Percentiles rank a stretch among this genome's conserved stretches.
phyloP scores from a whole-genome alignment of 2,329 filamentous ascomycete genomes.

The Ascochyta viciae-villosae region DNA sequence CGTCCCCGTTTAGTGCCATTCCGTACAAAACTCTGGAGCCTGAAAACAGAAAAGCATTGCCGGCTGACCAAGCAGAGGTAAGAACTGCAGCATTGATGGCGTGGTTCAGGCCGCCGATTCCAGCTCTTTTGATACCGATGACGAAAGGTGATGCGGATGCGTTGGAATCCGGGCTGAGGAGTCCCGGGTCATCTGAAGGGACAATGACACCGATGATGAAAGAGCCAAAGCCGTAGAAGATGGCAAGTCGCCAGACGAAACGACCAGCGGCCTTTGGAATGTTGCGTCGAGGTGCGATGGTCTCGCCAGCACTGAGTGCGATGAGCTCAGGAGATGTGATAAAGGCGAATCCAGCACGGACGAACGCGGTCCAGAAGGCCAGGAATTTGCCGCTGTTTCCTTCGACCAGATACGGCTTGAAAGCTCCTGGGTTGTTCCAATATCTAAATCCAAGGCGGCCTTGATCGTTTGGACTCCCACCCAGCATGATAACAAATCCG shows the following conservation, averaged over 20 bases:
- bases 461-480: constrained; percentile 45
- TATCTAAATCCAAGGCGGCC: constrained; percentile 65
- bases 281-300: constrained; percentile 45
- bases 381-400: constrained; percentile 68
- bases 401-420: constrained; percentile 55
- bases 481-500: constrained; percentile 47
- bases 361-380: constrained; percentile 62
- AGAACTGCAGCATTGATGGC: constrained; percentile 80
- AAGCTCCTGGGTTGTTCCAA: constrained; percentile 71
- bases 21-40: constrained; percentile 60
- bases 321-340: constrained; percentile 50
- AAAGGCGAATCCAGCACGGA: constrained; percentile 58
- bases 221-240: constrained; percentile 62
- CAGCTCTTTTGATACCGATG: constrained; percentile 72
- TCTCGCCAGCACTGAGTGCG: constrained; percentile 44
- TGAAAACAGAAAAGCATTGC: constrained; percentile 70
- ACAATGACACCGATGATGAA: constrained; percentile 68
- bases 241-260: constrained; percentile 61
- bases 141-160: constrained; percentile 57
- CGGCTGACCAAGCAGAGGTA: constrained; percentile 74
- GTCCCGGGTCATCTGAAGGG: constrained; percentile 58
- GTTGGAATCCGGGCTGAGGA: constrained; percentile 48
- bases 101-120: constrained; percentile 70
- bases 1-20: constrained; percentile 58
- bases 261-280: constrained; percentile 62